Percentiles rank a stretch among this genome's conserved stretches.
These are phyloP conservation scores for Ophiostoma ulmi DNA, from an alignment of 2,329 filamentous ascomycete species.

Conservation along the genomic window DNA sequence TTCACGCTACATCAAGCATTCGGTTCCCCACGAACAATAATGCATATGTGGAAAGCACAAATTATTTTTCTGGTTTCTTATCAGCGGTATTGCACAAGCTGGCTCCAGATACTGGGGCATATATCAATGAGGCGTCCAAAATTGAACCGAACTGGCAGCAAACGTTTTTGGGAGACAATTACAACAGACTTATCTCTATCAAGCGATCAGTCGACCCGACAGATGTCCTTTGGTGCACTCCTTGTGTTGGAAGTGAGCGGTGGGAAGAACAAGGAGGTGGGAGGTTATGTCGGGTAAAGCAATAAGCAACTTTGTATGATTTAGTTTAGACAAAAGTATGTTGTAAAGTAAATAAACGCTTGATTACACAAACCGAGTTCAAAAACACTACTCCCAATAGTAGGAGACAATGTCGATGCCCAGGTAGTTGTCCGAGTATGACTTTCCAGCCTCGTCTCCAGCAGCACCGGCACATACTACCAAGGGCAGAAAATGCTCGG, in stretches of 20 bases:
- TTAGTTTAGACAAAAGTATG: background rate
- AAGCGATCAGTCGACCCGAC: background rate
- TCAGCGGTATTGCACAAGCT: background rate
- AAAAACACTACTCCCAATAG: conserved; percentile 42
- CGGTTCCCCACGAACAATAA: background rate
- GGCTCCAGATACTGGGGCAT: background rate
- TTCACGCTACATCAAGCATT: background rate
- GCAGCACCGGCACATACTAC: conserved; percentile 52
- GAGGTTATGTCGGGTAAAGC: background rate
- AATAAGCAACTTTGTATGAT: background rate
- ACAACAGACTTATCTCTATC: background rate
- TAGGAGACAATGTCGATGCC: conserved; percentile 51
- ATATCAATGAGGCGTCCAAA: background rate
- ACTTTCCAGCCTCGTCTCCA: conserved; percentile 38
- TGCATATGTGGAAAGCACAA: background rate
- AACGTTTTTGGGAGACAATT: background rate
- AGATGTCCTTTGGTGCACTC: background rate
- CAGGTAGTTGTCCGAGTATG: conserved; percentile 46
- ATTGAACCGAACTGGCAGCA: background rate
- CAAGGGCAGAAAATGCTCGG: conserved; percentile 57
- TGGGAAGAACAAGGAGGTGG: background rate
- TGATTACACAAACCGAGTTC: background rate
- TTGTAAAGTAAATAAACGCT: background rate
- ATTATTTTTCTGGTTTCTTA: background rate
- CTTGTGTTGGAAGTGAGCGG: background rate